A percentile compares a stretch with the other conserved stretches of the same genome.
Conservation (phyloP, 805 yeast species). For the Ogataea zsoltii region DNA sequence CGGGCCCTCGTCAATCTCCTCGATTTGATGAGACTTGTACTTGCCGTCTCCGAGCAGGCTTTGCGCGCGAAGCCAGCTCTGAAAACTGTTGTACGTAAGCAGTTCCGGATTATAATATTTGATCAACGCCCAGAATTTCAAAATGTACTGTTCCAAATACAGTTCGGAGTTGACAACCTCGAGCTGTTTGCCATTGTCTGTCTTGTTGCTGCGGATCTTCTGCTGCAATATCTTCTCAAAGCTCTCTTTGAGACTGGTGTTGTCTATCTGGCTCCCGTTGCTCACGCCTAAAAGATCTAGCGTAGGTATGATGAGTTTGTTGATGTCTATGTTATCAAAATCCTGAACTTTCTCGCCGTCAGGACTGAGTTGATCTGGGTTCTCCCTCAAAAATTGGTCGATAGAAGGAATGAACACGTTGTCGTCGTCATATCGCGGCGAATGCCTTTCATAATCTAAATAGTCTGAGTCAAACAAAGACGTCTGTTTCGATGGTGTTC, state of each 20-base stretch:
- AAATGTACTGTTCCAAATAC: constrained; percentile 22
- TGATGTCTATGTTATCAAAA: constrained; percentile 15
- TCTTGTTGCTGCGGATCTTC: not conserved
- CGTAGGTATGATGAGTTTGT: constrained; percentile 17
- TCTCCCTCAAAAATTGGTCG: constrained; percentile 27
- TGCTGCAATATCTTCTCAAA: constrained; percentile 8
- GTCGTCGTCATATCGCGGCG: constrained; percentile 2
- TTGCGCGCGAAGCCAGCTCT: constrained; percentile 15
- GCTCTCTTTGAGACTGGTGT: constrained; percentile 7
- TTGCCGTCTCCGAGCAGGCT: not conserved
- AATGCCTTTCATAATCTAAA: not conserved
- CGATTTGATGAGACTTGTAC: constrained; percentile 15
- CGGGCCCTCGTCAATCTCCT: constrained; percentile 9
- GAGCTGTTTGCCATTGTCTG: constrained; percentile 6
- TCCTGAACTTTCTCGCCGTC: constrained; percentile 12
- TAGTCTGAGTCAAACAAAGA: constrained; percentile 18
- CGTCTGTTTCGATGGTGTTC: not conserved
- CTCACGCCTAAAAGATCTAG: constrained; percentile 9
- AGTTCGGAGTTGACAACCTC: constrained; percentile 22
- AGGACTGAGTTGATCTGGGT: constrained; percentile 17
- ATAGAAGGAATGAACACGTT: constrained; percentile 24
- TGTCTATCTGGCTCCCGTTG: not conserved
- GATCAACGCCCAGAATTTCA: constrained; percentile 24
- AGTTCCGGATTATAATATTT: constrained; percentile 26
- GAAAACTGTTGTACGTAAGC: constrained; percentile 18